Evolutionary conservation across 2,329 filamentous ascomycete genomes (phyloP).

Genomic region (Epichloe festucae): DNA sequence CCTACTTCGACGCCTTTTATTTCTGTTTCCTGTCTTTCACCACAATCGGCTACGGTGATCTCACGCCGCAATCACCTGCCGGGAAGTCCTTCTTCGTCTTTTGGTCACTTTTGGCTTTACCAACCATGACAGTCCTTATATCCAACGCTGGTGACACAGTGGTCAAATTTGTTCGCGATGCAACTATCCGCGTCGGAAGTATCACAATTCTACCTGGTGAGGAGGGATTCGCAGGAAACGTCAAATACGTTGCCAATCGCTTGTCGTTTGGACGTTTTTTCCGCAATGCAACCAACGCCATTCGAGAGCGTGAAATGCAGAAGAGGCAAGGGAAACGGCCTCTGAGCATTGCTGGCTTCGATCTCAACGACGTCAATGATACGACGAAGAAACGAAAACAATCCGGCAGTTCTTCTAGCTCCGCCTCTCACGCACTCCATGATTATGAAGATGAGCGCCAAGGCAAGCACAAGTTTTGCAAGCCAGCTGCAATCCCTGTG

Average conservation of each 20-base stretch:
- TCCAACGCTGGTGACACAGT: conserved; percentile 76
- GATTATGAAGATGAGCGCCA: conserved; percentile 1
- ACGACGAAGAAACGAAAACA: background rate
- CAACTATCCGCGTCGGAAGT: conserved; percentile 42
- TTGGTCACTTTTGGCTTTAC: conserved; percentile 76
- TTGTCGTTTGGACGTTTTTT: conserved; percentile 33
- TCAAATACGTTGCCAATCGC: conserved; percentile 29
- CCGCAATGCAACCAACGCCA: conserved; percentile 1
- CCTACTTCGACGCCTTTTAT: conserved; percentile 72
- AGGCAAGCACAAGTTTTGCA: conserved; percentile 5
- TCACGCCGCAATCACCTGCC: conserved; percentile 61
- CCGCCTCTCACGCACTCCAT: background rate
- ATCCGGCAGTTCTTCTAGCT: background rate
- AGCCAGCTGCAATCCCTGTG: background rate
- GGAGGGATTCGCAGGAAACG: conserved; percentile 29
- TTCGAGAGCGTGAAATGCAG: conserved; percentile 3
- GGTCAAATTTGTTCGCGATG: conserved; percentile 46
- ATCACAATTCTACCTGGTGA: conserved; percentile 50
- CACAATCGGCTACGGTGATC: conserved; percentile 80
- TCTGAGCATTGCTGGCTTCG: conserved; percentile 1
- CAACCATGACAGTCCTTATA: conserved; percentile 78
- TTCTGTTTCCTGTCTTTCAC: conserved; percentile 74
- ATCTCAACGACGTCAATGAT: conserved; percentile 1
- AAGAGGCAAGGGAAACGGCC: background rate
- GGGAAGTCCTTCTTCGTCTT: conserved; percentile 86